A percentile compares a stretch with the other conserved stretches of the same genome.
Conservation (phyloP, 164 flowering plant species). For the Stephania japonica region DNA sequence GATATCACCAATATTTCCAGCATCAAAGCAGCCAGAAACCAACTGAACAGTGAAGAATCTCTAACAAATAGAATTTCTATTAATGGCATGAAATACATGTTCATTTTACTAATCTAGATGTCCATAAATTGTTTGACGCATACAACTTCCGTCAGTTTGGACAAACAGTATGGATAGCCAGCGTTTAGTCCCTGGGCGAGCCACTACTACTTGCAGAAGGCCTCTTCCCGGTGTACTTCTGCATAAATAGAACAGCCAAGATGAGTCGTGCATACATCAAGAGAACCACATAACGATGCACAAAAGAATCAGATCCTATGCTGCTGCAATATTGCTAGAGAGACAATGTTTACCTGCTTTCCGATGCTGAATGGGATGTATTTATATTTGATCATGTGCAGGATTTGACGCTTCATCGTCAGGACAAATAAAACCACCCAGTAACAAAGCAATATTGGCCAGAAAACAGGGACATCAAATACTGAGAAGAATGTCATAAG, state of each 20-base stretch:
- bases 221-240: conserved; percentile 29
- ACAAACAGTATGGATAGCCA: neutral
- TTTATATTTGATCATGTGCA: conserved; percentile 45
- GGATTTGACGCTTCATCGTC: conserved; percentile 48
- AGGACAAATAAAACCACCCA: conserved; percentile 47
- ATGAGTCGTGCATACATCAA: neutral
- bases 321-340: neutral
- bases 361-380: conserved; percentile 42
- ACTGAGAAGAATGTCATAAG: conserved; percentile 35
- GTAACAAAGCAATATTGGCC: conserved; percentile 45
- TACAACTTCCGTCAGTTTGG: neutral
- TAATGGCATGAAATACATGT: conserved; percentile 9
- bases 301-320: neutral
- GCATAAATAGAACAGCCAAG: conserved; percentile 6
- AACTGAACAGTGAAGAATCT: neutral
- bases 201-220: conserved; percentile 21
- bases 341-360: conserved; percentile 32
- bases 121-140: neutral
- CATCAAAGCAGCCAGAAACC: neutral
- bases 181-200: conserved; percentile 21
- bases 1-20: conserved; percentile 1
- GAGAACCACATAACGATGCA: neutral
- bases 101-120: neutral
- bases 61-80: neutral
- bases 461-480: conserved; percentile 49